A percentile compares a stretch with the other conserved stretches of the same genome.
Evolutionary conservation across 345 rosid genomes (phyloP).

Genomic region (Garcia nutans): DNA sequence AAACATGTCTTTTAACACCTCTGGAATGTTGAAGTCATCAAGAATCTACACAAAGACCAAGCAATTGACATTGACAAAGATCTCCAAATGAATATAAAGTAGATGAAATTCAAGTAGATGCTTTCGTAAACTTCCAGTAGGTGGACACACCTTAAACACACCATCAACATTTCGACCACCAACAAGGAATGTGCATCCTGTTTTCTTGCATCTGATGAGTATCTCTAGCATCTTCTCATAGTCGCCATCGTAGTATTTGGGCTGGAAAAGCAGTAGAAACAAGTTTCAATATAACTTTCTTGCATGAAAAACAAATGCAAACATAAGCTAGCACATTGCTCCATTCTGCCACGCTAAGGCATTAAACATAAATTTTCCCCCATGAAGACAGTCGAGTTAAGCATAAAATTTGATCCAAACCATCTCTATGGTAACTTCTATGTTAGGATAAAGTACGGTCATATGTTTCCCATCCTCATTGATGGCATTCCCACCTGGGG

Average conservation of each 20-base stretch:
- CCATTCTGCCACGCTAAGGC: not conserved
- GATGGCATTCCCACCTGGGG: not conserved
- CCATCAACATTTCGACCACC: slow-evolving; percentile 87
- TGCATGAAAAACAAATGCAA: not conserved
- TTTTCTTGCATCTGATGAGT: slow-evolving; percentile 62
- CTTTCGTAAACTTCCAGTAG: not conserved
- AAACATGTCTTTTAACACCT: slow-evolving; percentile 63
- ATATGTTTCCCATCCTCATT: not conserved
- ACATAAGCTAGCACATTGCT: not conserved
- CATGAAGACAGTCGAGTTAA: too few species aligned
- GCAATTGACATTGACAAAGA: slow-evolving; percentile 2
- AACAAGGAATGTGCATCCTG: slow-evolving; percentile 81
- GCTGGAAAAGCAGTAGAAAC: slow-evolving; percentile 44
- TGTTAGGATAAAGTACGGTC: not conserved
- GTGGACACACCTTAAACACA: slow-evolving; percentile 56
- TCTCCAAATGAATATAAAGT: not conserved
- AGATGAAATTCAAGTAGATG: not conserved
- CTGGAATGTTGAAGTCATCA: slow-evolving; percentile 76
- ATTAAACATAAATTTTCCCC: not conserved
- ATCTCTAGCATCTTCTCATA: slow-evolving; percentile 63
- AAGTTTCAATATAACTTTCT: not conserved
- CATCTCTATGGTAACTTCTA: not conserved
- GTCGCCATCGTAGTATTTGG: slow-evolving; percentile 78
- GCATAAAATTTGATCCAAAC: not conserved
- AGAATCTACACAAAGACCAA: slow-evolving; percentile 54